A percentile compares a stretch with the other conserved stretches of the same genome.
phyloP scores from a whole-genome alignment of 129 eudicot genomes.

The Saussurea involucrata region DNA sequence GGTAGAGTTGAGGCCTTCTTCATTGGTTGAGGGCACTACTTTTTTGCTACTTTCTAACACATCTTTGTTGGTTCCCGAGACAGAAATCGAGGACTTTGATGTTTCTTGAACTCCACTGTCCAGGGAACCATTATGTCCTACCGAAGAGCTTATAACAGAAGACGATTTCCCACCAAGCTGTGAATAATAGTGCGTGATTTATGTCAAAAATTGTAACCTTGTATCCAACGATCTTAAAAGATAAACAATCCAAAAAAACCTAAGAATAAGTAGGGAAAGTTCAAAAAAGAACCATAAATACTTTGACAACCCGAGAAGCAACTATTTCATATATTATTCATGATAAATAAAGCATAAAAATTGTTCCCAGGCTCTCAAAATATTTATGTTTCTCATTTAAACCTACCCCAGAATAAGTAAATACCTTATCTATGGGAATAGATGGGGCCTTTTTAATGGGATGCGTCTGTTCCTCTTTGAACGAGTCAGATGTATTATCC shows the following conservation, averaged over 20 bases:
- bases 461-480: slow-evolving; percentile 32
- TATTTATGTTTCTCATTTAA: background rate
- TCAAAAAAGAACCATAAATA: background rate
- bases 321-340: background rate
- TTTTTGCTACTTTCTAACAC: slow-evolving; percentile 24
- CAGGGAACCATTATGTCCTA: slow-evolving; percentile 8
- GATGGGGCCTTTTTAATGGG: slow-evolving; percentile 19
- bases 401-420: background rate
- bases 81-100: slow-evolving; percentile 21
- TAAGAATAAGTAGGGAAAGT: background rate
- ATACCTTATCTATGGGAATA: slow-evolving; percentile 41
- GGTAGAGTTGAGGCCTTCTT: slow-evolving; percentile 3
- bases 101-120: slow-evolving; percentile 11
- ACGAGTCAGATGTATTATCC: slow-evolving; percentile 27
- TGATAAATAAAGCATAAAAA: background rate
- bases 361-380: background rate
- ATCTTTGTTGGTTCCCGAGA: slow-evolving; percentile 13
- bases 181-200: slow-evolving; percentile 5
- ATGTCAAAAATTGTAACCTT: slow-evolving; percentile 10
- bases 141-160: slow-evolving; percentile 30
- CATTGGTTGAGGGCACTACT: background rate
- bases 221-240: too few species aligned
- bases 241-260: background rate
- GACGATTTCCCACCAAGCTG: slow-evolving; percentile 38
- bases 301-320: background rate